Base-by-base conservation (phyloP, 345 rosid species). In the Sisymbrium altissimum region DNA sequence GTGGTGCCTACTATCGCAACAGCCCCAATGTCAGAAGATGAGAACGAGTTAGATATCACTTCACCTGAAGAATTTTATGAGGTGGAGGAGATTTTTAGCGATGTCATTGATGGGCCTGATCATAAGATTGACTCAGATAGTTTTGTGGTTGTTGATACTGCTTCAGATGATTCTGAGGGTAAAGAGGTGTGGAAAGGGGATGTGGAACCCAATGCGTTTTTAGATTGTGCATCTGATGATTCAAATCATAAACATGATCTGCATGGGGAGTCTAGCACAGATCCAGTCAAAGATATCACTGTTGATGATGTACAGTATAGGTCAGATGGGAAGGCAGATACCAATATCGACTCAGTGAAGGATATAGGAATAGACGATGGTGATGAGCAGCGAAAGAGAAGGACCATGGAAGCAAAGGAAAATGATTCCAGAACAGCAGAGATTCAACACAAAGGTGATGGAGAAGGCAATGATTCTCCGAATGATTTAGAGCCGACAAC, bases 21-120 rank as follows among this genome's bases (percentile, higher is more conserved):
- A 78, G 80, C 78, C 30, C 45, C 82, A n/a, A 50, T 71, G 57
- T 45, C 66, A 46, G 99, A 90, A 59, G 96, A 90, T 73, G 87
- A 78, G 45, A 83, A 70, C 48, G 98, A 92, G 54, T 44, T 71
- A 1, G 99, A 85, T 52, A 70, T 76, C 74, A 80, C 87, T 81
- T 86, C 99, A 50, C 97, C 98, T 15, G 99, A 95, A 73, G 99
- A 95, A 55, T 92, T 92, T 83, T 95, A 84, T 78, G 99, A 95
- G 88, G 99, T 88, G 54, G 97, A 95, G 83, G 97, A 95, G 84
- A 89, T 95, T 41, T 95, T 95, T 79, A 86, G 89, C 84, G 91
- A 78, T 78, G 83, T 78, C 23, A 78, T 83, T 10, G 97, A 92
- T 33, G 86, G 78, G 8, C 88, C 79, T 27, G 97, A 91, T 68